Evolutionary conservation across 2,329 filamentous ascomycete genomes (phyloP).

Genomic region (Trichoderma atrobrunneum): DNA sequence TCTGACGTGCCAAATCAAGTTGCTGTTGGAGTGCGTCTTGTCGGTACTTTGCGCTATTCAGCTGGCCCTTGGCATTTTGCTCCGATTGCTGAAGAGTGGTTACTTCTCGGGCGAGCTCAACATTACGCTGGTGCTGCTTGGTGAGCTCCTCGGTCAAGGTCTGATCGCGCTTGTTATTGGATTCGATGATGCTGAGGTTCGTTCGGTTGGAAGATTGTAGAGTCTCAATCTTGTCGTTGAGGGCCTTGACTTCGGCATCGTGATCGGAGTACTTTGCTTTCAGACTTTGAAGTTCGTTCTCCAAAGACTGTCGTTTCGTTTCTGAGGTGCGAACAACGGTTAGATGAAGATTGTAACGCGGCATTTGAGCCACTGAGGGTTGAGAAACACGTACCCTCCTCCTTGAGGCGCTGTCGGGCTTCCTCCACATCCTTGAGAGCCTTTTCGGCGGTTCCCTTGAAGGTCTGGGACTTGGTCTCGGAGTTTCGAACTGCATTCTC

Average conservation of each 20-base stretch:
- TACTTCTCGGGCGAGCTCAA: slow-evolving; percentile 80
- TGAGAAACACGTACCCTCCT: slow-evolving; percentile 63
- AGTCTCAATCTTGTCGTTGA: slow-evolving; percentile 79
- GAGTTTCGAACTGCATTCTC: slow-evolving; percentile 83
- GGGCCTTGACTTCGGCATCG: slow-evolving; percentile 64
- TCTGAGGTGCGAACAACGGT: slow-evolving; percentile 52
- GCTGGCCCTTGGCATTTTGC: slow-evolving; percentile 75
- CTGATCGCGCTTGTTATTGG: slow-evolving; percentile 84
- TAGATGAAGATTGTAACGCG: neutral
- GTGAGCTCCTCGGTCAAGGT: slow-evolving; percentile 82
- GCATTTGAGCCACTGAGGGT: neutral
- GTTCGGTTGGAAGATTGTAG: slow-evolving; percentile 92
- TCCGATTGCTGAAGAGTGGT: slow-evolving; percentile 77
- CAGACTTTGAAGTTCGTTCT: slow-evolving; percentile 66
- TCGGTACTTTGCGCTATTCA: slow-evolving; percentile 80
- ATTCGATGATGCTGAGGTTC: slow-evolving; percentile 81
- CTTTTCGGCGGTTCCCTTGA: slow-evolving; percentile 80
- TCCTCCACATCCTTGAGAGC: slow-evolving; percentile 80
- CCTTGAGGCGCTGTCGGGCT: slow-evolving; percentile 73
- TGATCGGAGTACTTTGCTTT: slow-evolving; percentile 20
- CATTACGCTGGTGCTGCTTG: slow-evolving; percentile 81
- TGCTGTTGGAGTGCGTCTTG: slow-evolving; percentile 90
- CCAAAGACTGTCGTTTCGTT: slow-evolving; percentile 68
- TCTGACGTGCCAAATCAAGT: slow-evolving; percentile 81
- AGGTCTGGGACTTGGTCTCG: slow-evolving; percentile 76